These are phyloP conservation scores for Rasamsonia emersonii DNA, from an alignment of 2,329 filamentous ascomycete species.

Conservation along the genomic window DNA sequence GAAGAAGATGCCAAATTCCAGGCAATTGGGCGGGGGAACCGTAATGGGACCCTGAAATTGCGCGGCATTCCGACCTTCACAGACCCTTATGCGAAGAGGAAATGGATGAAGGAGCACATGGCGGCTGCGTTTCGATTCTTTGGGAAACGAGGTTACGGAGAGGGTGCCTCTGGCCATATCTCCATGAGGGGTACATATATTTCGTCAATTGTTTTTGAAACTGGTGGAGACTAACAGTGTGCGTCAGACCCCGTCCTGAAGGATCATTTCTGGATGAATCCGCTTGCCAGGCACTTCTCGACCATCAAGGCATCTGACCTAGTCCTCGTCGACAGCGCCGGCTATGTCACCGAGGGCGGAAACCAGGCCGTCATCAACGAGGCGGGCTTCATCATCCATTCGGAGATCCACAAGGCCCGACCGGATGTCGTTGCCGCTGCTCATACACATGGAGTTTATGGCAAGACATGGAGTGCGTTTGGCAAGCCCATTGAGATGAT, in stretches of 20 bases:
- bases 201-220: background rate
- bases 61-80: constrained; percentile 31
- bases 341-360: constrained; percentile 33
- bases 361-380: constrained; percentile 32
- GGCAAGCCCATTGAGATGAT: constrained; percentile 52
- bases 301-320: constrained; percentile 34
- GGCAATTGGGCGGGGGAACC: constrained; percentile 26
- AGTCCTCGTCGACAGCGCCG: constrained; percentile 32
- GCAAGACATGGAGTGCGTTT: constrained; percentile 54
- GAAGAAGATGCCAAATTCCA: constrained; percentile 19
- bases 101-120: constrained; percentile 46
- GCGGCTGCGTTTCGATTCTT: constrained; percentile 28
- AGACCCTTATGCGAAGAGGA: constrained; percentile 37
- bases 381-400: constrained; percentile 53
- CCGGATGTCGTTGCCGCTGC: constrained; percentile 52
- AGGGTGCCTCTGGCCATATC: constrained; percentile 29
- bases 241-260: constrained; percentile 25
- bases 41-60: constrained; percentile 27
- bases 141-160: constrained; percentile 17
- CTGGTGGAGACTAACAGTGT: constrained; percentile 1
- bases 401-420: constrained; percentile 50
- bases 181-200: constrained; percentile 25
- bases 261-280: constrained; percentile 35
- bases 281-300: constrained; percentile 32
- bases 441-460: constrained; percentile 51